Evolutionary conservation across 2,329 filamentous ascomycete species (phyloP), one percentile per base, ranked within the genome.

Genomic region (Alternaria solani): DNA sequence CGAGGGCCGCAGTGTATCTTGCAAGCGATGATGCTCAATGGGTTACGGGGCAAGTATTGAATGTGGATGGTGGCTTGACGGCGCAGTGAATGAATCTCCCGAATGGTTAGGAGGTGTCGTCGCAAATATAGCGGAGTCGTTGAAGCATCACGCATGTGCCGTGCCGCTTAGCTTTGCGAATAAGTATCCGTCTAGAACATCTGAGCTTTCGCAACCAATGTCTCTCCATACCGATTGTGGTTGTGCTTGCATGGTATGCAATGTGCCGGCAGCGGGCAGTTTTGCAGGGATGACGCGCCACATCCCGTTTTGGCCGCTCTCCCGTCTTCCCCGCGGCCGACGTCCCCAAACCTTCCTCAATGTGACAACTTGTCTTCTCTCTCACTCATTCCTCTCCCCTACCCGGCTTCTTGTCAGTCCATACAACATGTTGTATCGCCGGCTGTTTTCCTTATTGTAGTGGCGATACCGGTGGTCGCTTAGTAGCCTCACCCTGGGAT

Each of bases 11-110:
- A 4, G 28, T 30, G 4, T 30, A 30, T 30, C 28, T 30, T 30
- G 28, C 28, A 11, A 30, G 28, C 39, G 63, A 65, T 23, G 57
- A 61, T 44, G 80, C 79, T 0, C 68, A 66, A 14, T 83, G 77
- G 75, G 68, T 82, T 5, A 82, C 80, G 25, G 80, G 81, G 11
- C 38, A 44, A 39, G 28, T 30, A 30, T 30, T 30, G 28, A 30
- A 30, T 30, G 28, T 30, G 28, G 28, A 30, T 30, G 28, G 28
- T 30, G 28, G 28, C 28, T 30, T 30, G 28, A 30, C 28, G 4
- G 28, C 28, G 28, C 28, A 30, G 28, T 30, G 28, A 30, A 12
- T 12, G 9, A 30, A 11, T 30, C 28, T 30, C 28, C 28, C 11
- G 28, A 11, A 30, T 8, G 9, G 5, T 30, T 30, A 12, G 28